Base-by-base conservation (phyloP, 768 basidiomycete genomes). In the Suillus weaverae region DNA sequence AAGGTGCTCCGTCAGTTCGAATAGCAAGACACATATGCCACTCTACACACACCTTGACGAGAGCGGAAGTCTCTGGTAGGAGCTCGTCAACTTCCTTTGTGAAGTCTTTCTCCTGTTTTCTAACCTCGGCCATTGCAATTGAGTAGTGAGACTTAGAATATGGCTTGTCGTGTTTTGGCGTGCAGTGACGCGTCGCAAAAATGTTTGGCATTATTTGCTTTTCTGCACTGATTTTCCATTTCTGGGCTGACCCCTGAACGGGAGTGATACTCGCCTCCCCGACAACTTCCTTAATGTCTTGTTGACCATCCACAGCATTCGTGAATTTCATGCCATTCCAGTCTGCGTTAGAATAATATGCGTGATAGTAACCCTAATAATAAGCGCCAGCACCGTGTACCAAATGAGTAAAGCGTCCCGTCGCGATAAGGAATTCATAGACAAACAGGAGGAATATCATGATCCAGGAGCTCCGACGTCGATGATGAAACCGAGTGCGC, bases 41-140 rank as follows among this genome's bases (percentile, higher is more conserved):
- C 61, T 62, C 33, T 22, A 69, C 84, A 69, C 84, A 69, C 67
- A 95, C 95, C 86, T 92, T 85, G n/a, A 87, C 88, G 9, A 92
- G 73, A 9, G 82, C 70, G 62, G 84, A 84, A 0, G 86, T 86
- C 72, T 93, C 87, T 35, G 89, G 89, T 7, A 96, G 76, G 4
- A 95, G 77, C 10, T 81, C 81, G 71, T 92, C 85, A 5, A 96
- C 95, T 76, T 98, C 95, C 60, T 85, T 81, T 0, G 93, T 90
- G 69, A 83, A 97, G 74, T 98, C 96, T 74, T 86, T 89, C 74
- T 94, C 92, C 77, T 92, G 89, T 77, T 92, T 91, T 80, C 88
- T 89, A 76, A 86, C 84, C 69, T 93, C 92, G 48, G 90, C 82
- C 91, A 92, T 93, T 71, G 77, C 84, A 77, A 80, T 81, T 62